These are phyloP conservation scores for Trichosporon ovoides DNA, from an alignment of 1,284 basidiomycete genomes.

Conservation along the genomic window DNA sequence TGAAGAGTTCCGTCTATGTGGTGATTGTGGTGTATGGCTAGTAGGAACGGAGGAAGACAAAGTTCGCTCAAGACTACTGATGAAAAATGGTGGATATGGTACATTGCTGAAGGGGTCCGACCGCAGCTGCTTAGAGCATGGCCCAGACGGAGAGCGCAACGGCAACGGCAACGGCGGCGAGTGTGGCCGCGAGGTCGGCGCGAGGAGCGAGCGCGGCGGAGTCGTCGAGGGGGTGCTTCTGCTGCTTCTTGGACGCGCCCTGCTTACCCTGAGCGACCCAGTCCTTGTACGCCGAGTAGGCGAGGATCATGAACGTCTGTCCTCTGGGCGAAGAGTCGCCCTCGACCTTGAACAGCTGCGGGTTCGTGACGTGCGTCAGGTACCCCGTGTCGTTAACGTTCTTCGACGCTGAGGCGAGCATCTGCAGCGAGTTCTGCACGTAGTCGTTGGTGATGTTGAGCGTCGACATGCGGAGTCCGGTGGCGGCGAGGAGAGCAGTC, in stretches of 20 bases:
- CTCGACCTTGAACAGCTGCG: constrained; percentile 54
- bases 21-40: not conserved
- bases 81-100: not conserved
- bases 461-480: constrained; percentile 58
- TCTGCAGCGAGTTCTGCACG: constrained; percentile 30
- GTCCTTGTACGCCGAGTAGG: constrained; percentile 66
- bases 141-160: not conserved
- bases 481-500: constrained; percentile 68
- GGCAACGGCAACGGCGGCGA: too few relatives aligned
- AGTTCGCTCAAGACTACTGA: too few relatives aligned
- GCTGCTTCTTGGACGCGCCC: constrained; percentile 45
- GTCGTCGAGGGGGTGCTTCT: constrained; percentile 22
- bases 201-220: not conserved
- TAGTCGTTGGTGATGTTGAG: constrained; percentile 44
- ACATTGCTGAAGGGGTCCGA: not conserved
- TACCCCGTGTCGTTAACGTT: constrained; percentile 54
- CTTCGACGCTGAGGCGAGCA: constrained; percentile 34
- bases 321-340: constrained; percentile 58
- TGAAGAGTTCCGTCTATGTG: too few relatives aligned
- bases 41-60: not conserved
- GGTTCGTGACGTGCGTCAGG: constrained; percentile 67
- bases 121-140: not conserved
- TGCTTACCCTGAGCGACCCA: constrained; percentile 57
- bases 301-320: constrained; percentile 66
- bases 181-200: not conserved